Base-by-base conservation (phyloP, 352 stramenopile genomes). In the Phytophthora hybrid region DNA sequence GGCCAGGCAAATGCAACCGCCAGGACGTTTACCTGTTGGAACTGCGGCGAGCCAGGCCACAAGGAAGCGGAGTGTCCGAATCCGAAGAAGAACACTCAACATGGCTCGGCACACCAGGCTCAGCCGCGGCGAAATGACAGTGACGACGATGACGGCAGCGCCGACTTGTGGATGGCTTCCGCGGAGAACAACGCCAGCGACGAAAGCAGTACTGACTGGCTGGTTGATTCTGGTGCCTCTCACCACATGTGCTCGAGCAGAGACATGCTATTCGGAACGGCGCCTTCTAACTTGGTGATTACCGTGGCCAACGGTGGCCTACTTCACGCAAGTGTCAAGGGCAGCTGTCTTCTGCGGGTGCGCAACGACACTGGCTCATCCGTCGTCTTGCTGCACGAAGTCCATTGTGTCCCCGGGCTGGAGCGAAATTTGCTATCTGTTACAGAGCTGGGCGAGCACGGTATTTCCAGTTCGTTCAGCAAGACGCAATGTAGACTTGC, bases 241-340 rank as follows among this genome's bases (percentile, higher is more conserved):
- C 46, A 66, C 13, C 46, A 66, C 31, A 3, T 66, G 59, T 66
- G 59, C 18, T 49, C 47, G 0, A 21, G 31, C 29, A 11, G 1
- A 3, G 13, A 21, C 19, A 26, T 19, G 0, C 13, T 54, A 1
- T 60, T 53, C 7, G 60, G 47, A 0, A 67, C 13, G 5, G 59
- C 32, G 10, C 51, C 61, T 3, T 18, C 37, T 13, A 44, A 44
- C 10, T 4, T 68, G 51, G n/a, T 34, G 2, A 46, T 68, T 1
- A 60, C 41, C 3, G 51, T 68, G 19, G 49, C 51, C 8, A 68
- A 68, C 11, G 49, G 61, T 21, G 61, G 34, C 3, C 6, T 54
- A 14, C 34, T 60, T 14, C 32, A 19, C 5, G 49, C 37, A 14
- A 61, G 26, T 4, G 23, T 60, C 5, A 60, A 46, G 29, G 61